Base-by-base conservation (phyloP, 495 filamentous ascomycete species). In the Lepraria neglecta region DNA sequence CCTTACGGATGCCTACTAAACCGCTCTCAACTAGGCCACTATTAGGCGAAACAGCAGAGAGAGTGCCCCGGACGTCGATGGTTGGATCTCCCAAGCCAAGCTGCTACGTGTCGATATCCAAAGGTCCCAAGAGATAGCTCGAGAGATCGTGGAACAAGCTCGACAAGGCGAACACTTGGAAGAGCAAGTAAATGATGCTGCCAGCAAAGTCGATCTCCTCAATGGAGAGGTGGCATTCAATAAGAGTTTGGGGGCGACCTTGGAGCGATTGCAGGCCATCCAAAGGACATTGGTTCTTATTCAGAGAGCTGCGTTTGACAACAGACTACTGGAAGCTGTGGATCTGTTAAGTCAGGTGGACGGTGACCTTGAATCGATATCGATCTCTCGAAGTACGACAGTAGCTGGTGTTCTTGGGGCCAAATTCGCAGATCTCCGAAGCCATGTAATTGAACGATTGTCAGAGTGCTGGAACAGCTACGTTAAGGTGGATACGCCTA, bases 51-150 rank as follows among this genome's bases (percentile, higher is more conserved):
- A 89, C 44, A 92, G 90, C 76, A 81, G 82, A 44, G 82, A 87
- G 50, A 87, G 83, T 45, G 84, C 85, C 47, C 82, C 86, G 24
- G 88, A 94, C 68, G 85, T 94, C 64, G 86, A 90, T 68, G 78
- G 83, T 62, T 97, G 92, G 92, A 87, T 94, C 59, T 71, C 77
- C 24, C 88, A 92, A 71, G 90, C 91, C 38, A 87, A 87, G 70
- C 83, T 87, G 55, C 82, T 95, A n/a, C 87, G 90, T 67, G 78
- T 81, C 35, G 92, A 96, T 65, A 89, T 97, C 61, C 80, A 88
- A 65, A 78, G 79, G 40, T 88, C 89, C 19, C 82, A 86, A 63
- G 76, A 78, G 11, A 84, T 86, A 31, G 89, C 91, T 19, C 84
- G 82, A 55, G 82, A 87, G 50, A 94, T 97, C 51, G 80, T 90